Conservation (phyloP, 2,329 filamentous ascomycete species). For the Paracamarosporium sp. region DNA sequence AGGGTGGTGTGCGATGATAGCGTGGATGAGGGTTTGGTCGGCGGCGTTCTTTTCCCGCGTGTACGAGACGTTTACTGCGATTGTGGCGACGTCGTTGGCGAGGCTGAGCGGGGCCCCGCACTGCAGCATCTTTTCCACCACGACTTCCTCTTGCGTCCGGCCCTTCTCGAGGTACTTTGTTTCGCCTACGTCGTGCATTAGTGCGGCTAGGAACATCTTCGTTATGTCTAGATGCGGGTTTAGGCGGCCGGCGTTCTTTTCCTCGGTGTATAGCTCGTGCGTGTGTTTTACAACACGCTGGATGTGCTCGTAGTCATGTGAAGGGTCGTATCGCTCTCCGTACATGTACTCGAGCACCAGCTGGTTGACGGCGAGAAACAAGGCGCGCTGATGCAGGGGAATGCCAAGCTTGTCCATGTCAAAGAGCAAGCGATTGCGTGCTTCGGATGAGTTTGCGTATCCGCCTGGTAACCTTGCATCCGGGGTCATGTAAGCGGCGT, state of each 20-base stretch:
- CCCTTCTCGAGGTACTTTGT: conserved; percentile 70
- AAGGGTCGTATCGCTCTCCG: conserved; percentile 80
- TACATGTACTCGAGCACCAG: conserved; percentile 52
- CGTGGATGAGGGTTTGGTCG: conserved; percentile 52
- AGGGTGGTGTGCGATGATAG: conserved; percentile 62
- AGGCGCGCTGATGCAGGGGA: conserved; percentile 8
- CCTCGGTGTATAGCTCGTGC: conserved; percentile 64
- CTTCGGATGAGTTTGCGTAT: not conserved
- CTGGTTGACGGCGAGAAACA: conserved; percentile 38
- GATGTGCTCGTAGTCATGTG: conserved; percentile 86
- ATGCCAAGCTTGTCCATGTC: conserved; percentile 21
- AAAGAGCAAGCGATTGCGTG: conserved; percentile 7
- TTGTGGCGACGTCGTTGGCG: conserved; percentile 70
- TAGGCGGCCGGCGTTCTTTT: conserved; percentile 35
- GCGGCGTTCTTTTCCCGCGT: conserved; percentile 72
- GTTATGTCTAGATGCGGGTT: conserved; percentile 54
- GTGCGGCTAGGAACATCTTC: conserved; percentile 70
- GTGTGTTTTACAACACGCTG: conserved; percentile 75
- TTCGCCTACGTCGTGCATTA: conserved; percentile 78
- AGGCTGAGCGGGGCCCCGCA: conserved; percentile 64
- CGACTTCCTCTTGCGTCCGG: conserved; percentile 58
- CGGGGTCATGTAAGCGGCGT: not conserved
- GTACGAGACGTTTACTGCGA: conserved; percentile 81
- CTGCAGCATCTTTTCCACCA: conserved; percentile 62
- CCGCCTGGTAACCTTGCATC: not conserved